Conservation (phyloP, 2,329 filamentous ascomycete species). For the Aspergillus udagawae region DNA sequence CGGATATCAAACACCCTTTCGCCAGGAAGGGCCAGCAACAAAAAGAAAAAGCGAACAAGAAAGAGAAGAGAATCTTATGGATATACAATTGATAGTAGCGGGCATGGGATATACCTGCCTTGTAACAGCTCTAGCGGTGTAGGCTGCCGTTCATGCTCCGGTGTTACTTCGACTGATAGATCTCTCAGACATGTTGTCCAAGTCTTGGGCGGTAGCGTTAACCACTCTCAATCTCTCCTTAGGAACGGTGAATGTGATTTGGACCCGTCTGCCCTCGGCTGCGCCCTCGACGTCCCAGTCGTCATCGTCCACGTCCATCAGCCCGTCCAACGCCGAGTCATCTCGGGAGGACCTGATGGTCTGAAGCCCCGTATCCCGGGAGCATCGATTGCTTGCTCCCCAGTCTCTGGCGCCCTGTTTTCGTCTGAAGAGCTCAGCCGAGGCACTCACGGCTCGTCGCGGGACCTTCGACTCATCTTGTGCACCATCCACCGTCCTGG, state of each 20-base stretch:
- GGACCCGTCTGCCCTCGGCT: constrained; percentile 66
- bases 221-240: constrained; percentile 84
- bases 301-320: constrained; percentile 26
- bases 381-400: constrained; percentile 37
- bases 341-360: constrained; percentile 17
- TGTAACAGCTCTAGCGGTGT: not conserved
- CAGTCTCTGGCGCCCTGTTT: constrained; percentile 52
- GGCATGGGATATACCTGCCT: not conserved
- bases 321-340: constrained; percentile 23
- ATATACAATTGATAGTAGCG: not conserved
- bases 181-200: constrained; percentile 28
- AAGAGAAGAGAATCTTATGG: constrained; percentile 1
- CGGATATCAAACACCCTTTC: not conserved
- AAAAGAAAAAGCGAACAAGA: constrained; percentile 4
- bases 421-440: constrained; percentile 45
- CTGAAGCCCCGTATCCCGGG: constrained; percentile 15
- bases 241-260: constrained; percentile 91
- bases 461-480: constrained; percentile 24
- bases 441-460: constrained; percentile 46
- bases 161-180: constrained; percentile 24
- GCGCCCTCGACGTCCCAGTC: constrained; percentile 77
- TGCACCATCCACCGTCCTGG: constrained; percentile 6
- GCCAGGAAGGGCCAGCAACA: not conserved
- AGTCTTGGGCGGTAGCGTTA: constrained; percentile 58
- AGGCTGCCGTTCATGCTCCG: not conserved